Base-by-base conservation (phyloP, 768 basidiomycete genomes). In the Roridomyces roridus region DNA sequence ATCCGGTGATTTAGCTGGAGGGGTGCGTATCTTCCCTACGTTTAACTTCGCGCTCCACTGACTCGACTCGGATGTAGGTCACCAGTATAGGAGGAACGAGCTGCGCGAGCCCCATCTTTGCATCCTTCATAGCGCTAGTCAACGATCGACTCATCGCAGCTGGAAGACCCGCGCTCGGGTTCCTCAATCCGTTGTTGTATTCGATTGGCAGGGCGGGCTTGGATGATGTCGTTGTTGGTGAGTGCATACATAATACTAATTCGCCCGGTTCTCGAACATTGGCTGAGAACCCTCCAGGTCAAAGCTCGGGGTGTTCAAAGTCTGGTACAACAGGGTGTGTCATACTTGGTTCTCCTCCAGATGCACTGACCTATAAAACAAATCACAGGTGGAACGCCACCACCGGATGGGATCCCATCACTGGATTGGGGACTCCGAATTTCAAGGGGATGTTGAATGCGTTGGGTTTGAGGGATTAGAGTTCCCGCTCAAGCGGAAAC, bases 91-190 rank as follows among this genome's bases (percentile, higher is more conserved):
- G 53, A 7, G 53, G 53, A 44, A 54, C 53, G 3, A 54, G 53
- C 39, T 54, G 53, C 37, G 53, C 53, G 26, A 54, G 45, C 34
- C 53, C 53, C 21, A 54, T 47, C 34, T 54, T 54, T 31, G 53
- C 53, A 17, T 46, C 45, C 21, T 46, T 54, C 53, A 54, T 54
- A 41, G 53, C 53, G n/a, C 45, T 54, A 17, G 53, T 46, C 18
- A 54, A 54, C n/a, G 53, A 54, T 41, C 53, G 53, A 21, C 53
- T 54, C 15, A 54, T 54, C 15, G 52, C 44, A 20, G 45, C 45
- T n/a, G 39, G 45, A 17, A 46, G 46, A 46, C 45, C 53, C 18
- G 45, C 41, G 23, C 53, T 52, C 21, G 51, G 51, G 17, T 52
- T 52, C 42, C 51, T 52, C 14, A 52, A 52, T 28, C 51, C 51